Evolutionary conservation across 164 flowering plant genomes (phyloP).

Genomic region (Kalanchoe fedtschenkoi): DNA sequence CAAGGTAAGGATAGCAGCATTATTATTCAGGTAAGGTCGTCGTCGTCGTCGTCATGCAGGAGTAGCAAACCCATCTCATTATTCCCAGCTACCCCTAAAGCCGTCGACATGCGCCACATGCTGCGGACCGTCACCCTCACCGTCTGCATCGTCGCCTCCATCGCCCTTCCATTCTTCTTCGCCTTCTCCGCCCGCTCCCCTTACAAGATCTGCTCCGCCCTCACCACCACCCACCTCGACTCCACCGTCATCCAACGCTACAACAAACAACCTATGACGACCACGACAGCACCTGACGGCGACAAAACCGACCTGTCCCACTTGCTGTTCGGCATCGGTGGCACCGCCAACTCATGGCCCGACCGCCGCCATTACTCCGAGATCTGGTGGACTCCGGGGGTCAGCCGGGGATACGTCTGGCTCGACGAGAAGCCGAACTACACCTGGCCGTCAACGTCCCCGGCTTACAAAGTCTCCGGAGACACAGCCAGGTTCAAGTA

Average conservation of each 20-base stretch:
- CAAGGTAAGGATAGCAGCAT: not conserved
- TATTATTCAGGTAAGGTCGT: not conserved
- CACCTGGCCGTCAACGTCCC: constrained; percentile 26
- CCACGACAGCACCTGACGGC: not conserved
- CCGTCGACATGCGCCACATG: not conserved
- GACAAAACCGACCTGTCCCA: constrained; percentile 25
- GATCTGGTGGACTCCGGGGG: constrained; percentile 42
- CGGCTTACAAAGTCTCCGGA: constrained; percentile 36
- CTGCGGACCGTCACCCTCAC: constrained; percentile 5
- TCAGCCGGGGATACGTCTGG: constrained; percentile 54
- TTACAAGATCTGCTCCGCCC: not conserved
- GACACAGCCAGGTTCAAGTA: constrained; percentile 42
- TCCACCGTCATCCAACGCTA: not conserved
- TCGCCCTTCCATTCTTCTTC: constrained; percentile 15
- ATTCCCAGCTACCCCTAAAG: not conserved
- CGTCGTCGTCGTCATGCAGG: too few relatives aligned
- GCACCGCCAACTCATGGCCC: constrained; percentile 38
- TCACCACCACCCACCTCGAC: not conserved
- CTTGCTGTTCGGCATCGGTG: constrained; percentile 46
- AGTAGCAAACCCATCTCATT: not conserved
- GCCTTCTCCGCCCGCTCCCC: constrained; percentile 12
- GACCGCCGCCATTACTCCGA: constrained; percentile 32
- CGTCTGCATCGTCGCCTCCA: constrained; percentile 14
- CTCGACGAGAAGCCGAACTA: constrained; percentile 32
- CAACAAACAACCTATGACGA: not conserved